Evolutionary conservation across 1,284 basidiomycete species (phyloP).

Genomic region (Athelia psychrophila): DNA sequence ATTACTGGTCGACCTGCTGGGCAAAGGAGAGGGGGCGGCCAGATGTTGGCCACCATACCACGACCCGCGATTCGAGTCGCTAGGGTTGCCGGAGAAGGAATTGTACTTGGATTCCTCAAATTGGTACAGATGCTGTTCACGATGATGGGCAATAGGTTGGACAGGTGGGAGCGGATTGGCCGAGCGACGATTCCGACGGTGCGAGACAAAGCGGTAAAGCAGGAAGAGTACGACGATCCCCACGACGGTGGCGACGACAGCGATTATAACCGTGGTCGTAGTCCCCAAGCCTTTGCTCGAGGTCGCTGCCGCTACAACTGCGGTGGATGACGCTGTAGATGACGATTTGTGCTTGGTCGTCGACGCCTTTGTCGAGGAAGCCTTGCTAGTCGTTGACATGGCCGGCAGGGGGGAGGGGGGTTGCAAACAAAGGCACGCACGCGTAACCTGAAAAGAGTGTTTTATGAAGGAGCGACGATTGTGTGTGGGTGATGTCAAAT

Average conservation of each 20-base stretch:
- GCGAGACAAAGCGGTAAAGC: slow-evolving; percentile 35
- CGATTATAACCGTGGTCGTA: slow-evolving; percentile 45
- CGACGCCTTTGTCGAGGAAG: no score
- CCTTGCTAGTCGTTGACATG: no score
- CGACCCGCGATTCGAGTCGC: slow-evolving; percentile 9
- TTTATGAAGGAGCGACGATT: no score
- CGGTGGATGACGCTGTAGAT: no score
- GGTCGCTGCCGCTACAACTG: no score
- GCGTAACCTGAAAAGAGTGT: no score
- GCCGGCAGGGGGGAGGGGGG: no score
- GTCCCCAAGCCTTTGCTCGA: slow-evolving; percentile 15
- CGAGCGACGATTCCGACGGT: slow-evolving; percentile 23
- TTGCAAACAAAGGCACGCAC: no score
- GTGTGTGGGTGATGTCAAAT: no score
- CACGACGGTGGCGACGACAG: slow-evolving; percentile 39
- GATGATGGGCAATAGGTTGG: slow-evolving; percentile 57
- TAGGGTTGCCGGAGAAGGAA: slow-evolving; percentile 2
- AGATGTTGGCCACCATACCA: background rate
- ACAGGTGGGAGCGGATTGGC: slow-evolving; percentile 52
- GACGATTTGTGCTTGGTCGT: no score
- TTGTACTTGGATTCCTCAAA: slow-evolving; percentile 15
- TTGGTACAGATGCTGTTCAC: slow-evolving; percentile 42
- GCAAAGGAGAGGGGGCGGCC: background rate
- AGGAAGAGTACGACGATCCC: slow-evolving; percentile 35
- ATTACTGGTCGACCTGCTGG: background rate